phyloP scores from a whole-genome alignment of 352 stramenopile species.

The Globisporangium uncinulatum region DNA sequence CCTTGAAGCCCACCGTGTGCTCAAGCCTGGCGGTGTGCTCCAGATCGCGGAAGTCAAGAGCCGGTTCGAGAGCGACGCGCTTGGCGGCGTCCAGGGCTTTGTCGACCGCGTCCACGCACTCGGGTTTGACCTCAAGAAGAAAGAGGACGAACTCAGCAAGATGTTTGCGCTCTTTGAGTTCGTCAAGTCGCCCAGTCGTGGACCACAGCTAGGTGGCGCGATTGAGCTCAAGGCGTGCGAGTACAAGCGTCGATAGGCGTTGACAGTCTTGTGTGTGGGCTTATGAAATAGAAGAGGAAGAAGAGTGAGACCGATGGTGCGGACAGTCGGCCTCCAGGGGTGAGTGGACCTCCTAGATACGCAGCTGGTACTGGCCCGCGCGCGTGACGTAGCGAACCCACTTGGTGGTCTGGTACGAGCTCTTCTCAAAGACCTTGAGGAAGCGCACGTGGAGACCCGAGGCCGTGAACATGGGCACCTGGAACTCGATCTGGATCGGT shows the following conservation, averaged over 20 bases:
- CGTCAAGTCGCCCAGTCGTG: slow-evolving; percentile 44
- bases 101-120: slow-evolving; percentile 49
- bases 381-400: slow-evolving; percentile 99
- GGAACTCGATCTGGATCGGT: slow-evolving; percentile 97
- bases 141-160: slow-evolving; percentile 78
- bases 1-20: slow-evolving; percentile 92
- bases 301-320: background rate
- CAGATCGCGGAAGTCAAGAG: slow-evolving; percentile 84
- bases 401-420: slow-evolving; percentile 96
- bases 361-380: slow-evolving; percentile 96
- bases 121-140: slow-evolving; percentile 58
- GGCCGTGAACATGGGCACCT: slow-evolving; percentile 97
- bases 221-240: slow-evolving; percentile 83
- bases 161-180: slow-evolving; percentile 88
- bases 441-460: slow-evolving; percentile 98
- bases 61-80: slow-evolving; percentile 65
- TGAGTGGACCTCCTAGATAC: slow-evolving; percentile 75
- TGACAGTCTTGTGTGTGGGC: background rate
- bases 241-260: slow-evolving; percentile 72
- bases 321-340: background rate
- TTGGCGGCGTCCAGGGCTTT: slow-evolving; percentile 66
- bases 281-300: background rate
- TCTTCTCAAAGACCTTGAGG: slow-evolving; percentile 99
- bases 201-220: slow-evolving; percentile 33
- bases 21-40: slow-evolving; percentile 91